Base-by-base conservation (phyloP, 78 protist species). In the Cavenderia fasciculata region DNA sequence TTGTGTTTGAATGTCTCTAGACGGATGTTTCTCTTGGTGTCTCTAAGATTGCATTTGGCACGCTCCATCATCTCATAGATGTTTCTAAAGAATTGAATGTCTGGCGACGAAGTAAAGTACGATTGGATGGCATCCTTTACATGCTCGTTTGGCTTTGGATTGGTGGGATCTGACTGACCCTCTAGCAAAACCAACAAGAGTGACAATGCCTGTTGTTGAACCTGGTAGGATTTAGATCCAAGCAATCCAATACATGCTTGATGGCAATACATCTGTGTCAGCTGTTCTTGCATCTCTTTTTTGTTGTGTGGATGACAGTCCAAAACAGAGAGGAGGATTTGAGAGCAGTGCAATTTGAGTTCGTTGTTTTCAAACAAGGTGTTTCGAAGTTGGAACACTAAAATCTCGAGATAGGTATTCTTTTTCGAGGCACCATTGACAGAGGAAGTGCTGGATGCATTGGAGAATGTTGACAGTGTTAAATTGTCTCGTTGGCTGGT, bases 201-300 rank as follows among this genome's bases (percentile, higher is more conserved):
- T 7, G 73, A 14, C 10, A 82, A 31, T 21, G 90, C 61, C 43
- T 68, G 79, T 27, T 68, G 36, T 16, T 65, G 49, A 52, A 82
- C 63, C 25, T 82, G 79, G 7, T 34, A 14, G 40, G 72, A 66
- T 19, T 68, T 68, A 2, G 90, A 68, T 6, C 78, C 36, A 1
- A 82, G 19, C 21, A 82, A 43, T 16, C 90, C 90, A 33, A 82
- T 82, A 1, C 62, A 74, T 1, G 90, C 90, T 0, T 69, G 43
- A 68, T 82, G 90, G 56, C 90, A 82, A 51, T 82, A 82, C 8
- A 82, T 62, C 72, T 82, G 79, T 21, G 90, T 36, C 70, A 82
- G 59, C 3, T 66, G 25, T 33, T 57, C 68, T 56, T 82, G 90
- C 56, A 82, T 65, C 21, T 38, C 54, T 1, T 44, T 18, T 51